These are phyloP conservation scores for Calonectria multiphialidica DNA, from an alignment of 2,329 filamentous ascomycete genomes.

Conservation along the genomic window DNA sequence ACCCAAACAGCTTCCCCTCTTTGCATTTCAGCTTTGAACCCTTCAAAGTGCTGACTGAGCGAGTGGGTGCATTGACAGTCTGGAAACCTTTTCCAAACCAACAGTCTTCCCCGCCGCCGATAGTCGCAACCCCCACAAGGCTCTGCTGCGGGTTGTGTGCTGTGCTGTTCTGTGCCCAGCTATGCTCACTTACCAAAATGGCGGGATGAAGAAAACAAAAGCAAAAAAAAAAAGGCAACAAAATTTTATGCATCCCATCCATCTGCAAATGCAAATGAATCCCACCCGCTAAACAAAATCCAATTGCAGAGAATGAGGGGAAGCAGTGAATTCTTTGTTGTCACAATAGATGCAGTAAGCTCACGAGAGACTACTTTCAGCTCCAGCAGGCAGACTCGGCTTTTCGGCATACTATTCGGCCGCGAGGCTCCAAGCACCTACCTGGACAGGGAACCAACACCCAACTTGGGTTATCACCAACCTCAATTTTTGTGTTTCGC, in stretches of 20 bases:
- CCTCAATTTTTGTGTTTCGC: not conserved
- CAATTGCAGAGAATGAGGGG: not conserved
- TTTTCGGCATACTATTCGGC: conserved; percentile 3
- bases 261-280: not conserved
- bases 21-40: not conserved
- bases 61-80: not conserved
- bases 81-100: not conserved
- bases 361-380: not conserved
- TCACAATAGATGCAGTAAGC: not conserved
- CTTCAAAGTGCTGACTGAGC: not conserved
- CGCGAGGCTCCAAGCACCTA: not conserved
- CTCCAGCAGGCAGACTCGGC: not conserved
- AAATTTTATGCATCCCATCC: not conserved
- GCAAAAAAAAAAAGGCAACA: too few species aligned
- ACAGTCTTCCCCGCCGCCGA: not conserved
- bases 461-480: conserved; percentile 8
- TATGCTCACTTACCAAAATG: not conserved
- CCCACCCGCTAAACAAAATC: not conserved
- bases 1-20: not conserved
- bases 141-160: not conserved
- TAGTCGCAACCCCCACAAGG: not conserved
- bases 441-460: not conserved
- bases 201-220: not conserved
- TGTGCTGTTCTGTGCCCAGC: not conserved
- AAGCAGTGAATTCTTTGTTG: not conserved